These are phyloP conservation scores for Cochlearia excelsa DNA, from an alignment of 345 rosid species.

Conservation along the genomic window DNA sequence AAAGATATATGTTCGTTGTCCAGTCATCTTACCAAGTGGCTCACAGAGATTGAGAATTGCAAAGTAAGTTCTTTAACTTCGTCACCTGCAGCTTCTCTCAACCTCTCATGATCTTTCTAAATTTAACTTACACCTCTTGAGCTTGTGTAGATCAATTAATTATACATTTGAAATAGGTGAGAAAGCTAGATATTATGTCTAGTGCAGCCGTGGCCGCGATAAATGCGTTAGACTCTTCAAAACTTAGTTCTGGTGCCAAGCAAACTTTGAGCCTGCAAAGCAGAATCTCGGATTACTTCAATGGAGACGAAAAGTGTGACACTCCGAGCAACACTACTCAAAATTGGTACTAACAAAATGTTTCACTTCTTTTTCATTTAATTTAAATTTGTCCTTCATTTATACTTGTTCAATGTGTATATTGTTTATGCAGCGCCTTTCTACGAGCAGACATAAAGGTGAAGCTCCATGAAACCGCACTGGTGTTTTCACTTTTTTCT, in stretches of 20 bases:
- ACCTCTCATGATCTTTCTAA: conserved; percentile 8
- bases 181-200: conserved; percentile 41
- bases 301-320: conserved; percentile 35
- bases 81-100: conserved; percentile 18
- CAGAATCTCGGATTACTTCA: conserved; percentile 35
- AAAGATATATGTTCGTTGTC: conserved; percentile 61
- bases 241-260: conserved; percentile 22
- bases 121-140: neutral
- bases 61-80: conserved; percentile 49
- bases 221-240: conserved; percentile 28
- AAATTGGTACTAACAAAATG: conserved; percentile 31
- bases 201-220: conserved; percentile 35
- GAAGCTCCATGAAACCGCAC: conserved; percentile 29
- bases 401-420: conserved; percentile 34
- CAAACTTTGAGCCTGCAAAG: conserved; percentile 37
- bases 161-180: conserved; percentile 31
- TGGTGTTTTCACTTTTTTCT: conserved; percentile 5
- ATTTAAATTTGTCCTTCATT: conserved; percentile 6
- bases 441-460: conserved; percentile 97
- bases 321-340: conserved; percentile 30
- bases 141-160: conserved; percentile 6
- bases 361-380: conserved; percentile 4
- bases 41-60: conserved; percentile 65
- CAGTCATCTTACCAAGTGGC: conserved; percentile 68
- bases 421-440: conserved; percentile 64